phyloP scores from a whole-genome alignment of 805 yeast species.

The Cyberlindnera misumaiensis region DNA sequence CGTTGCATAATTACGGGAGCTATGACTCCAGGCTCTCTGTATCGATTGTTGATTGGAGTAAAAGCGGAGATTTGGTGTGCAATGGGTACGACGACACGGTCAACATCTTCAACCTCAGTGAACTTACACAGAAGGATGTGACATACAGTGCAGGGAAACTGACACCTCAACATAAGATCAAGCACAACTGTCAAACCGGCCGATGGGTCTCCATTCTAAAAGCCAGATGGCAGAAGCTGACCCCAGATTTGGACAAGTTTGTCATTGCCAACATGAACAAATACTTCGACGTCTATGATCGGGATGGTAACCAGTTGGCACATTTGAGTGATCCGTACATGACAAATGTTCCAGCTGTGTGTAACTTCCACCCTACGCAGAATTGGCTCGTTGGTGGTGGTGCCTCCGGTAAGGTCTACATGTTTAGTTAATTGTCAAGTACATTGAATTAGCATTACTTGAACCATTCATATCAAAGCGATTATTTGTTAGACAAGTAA shows the following conservation, averaged over 20 bases:
- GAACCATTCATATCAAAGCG: not conserved
- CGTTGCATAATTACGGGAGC: constrained; percentile 39
- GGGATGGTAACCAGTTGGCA: constrained; percentile 70
- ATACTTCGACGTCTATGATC: constrained; percentile 74
- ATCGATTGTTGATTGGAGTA: constrained; percentile 70
- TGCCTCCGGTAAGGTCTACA: constrained; percentile 83
- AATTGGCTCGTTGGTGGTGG: constrained; percentile 94
- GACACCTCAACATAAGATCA: constrained; percentile 55
- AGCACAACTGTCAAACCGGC: constrained; percentile 94
- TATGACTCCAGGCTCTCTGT: constrained; percentile 75
- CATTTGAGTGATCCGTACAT: constrained; percentile 58
- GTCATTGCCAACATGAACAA: constrained; percentile 92
- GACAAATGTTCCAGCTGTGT: constrained; percentile 92
- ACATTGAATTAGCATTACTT: not conserved
- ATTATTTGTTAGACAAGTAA: constrained; percentile 73
- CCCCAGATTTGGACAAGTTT: constrained; percentile 73
- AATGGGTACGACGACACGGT: constrained; percentile 91
- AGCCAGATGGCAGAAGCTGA: constrained; percentile 76
- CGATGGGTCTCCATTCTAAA: constrained; percentile 93
- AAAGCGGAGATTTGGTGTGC: constrained; percentile 64
- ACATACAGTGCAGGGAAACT: constrained; percentile 29
- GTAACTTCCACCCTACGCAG: constrained; percentile 72
- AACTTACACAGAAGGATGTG: constrained; percentile 9
- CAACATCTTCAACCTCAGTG: constrained; percentile 55
- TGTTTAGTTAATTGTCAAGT: constrained; percentile 28